These are phyloP conservation scores for Raphanus raphanistrum DNA, from an alignment of 345 rosid genomes.

Conservation along the genomic window DNA sequence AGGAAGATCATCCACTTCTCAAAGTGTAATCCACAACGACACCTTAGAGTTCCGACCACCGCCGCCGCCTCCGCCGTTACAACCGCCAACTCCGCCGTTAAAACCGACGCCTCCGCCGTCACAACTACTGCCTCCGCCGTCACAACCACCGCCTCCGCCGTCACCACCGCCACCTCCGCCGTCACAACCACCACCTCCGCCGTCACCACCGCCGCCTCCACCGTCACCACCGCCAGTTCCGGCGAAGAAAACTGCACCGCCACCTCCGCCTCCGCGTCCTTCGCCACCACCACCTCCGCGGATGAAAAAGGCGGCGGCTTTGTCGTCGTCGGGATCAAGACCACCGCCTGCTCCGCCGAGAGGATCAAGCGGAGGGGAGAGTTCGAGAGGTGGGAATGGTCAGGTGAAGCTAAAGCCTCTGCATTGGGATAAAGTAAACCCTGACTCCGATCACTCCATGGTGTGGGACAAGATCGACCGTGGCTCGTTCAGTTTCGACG, in stretches of 20 bases:
- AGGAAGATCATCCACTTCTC: constrained; percentile 63
- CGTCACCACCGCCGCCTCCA: constrained; percentile 9
- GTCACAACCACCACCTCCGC: constrained; percentile 25
- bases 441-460: constrained; percentile 68
- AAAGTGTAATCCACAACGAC: constrained; percentile 31
- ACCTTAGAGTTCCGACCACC: constrained; percentile 18
- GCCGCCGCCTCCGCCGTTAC: not conserved
- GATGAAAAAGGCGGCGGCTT: constrained; percentile 31
- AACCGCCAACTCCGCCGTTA: constrained; percentile 13
- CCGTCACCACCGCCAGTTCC: constrained; percentile 38
- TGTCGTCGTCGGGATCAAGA: constrained; percentile 33
- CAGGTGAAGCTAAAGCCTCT: constrained; percentile 77
- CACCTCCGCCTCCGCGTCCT: constrained; percentile 31
- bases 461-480: constrained; percentile 83
- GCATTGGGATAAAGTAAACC: constrained; percentile 88
- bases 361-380: constrained; percentile 36
- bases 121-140: constrained; percentile 20
- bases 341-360: constrained; percentile 47
- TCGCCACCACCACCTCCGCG: constrained; percentile 61
- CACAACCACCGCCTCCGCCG: constrained; percentile 26
- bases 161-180: constrained; percentile 32
- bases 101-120: constrained; percentile 9
- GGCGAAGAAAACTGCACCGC: constrained; percentile 27
- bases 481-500: constrained; percentile 89
- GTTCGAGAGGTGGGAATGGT: constrained; percentile 31